Percentiles rank a stretch among this genome's conserved stretches.
These are phyloP conservation scores for Leccinum subgranulosum DNA, from an alignment of 768 basidiomycete genomes.

Conservation along the genomic window DNA sequence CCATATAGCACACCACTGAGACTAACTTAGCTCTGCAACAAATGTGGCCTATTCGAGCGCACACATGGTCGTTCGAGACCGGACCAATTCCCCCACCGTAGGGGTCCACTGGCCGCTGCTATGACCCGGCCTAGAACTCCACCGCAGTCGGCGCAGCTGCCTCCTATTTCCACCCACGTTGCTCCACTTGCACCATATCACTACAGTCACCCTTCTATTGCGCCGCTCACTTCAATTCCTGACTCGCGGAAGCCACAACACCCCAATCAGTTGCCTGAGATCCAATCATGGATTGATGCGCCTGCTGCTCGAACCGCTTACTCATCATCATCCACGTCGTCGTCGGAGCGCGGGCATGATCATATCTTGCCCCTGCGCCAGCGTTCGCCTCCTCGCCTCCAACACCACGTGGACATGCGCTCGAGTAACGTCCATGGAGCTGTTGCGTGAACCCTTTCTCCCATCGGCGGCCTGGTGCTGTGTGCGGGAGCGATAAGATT, in stretches of 20 bases:
- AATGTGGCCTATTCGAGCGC: conserved; percentile 78
- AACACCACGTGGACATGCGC: conserved; percentile 34
- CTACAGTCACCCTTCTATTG: conserved; percentile 51
- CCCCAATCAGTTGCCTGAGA: conserved; percentile 41
- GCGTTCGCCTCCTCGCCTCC: conserved; percentile 32
- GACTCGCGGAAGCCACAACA: conserved; percentile 34
- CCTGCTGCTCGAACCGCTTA: conserved; percentile 27
- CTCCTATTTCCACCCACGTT: conserved; percentile 42
- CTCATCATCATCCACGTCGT: conserved; percentile 25
- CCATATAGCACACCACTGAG: conserved; percentile 5
- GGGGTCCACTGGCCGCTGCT: conserved; percentile 60
- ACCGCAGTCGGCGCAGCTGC: conserved; percentile 42
- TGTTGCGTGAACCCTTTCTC: conserved; percentile 21
- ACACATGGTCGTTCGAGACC: conserved; percentile 77
- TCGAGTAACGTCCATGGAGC: conserved; percentile 29
- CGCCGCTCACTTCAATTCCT: conserved; percentile 40
- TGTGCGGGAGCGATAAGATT: conserved; percentile 4
- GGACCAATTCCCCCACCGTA: conserved; percentile 78
- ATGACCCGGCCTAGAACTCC: conserved; percentile 48
- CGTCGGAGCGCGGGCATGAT: conserved; percentile 32
- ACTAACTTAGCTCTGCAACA: conserved; percentile 43
- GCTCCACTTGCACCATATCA: conserved; percentile 44
- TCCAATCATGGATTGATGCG: conserved; percentile 46
- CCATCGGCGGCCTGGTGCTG: conserved; percentile 19
- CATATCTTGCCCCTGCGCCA: conserved; percentile 29